These are phyloP conservation scores for Suillus alpinus DNA, from an alignment of 768 basidiomycete species.

Conservation along the genomic window DNA sequence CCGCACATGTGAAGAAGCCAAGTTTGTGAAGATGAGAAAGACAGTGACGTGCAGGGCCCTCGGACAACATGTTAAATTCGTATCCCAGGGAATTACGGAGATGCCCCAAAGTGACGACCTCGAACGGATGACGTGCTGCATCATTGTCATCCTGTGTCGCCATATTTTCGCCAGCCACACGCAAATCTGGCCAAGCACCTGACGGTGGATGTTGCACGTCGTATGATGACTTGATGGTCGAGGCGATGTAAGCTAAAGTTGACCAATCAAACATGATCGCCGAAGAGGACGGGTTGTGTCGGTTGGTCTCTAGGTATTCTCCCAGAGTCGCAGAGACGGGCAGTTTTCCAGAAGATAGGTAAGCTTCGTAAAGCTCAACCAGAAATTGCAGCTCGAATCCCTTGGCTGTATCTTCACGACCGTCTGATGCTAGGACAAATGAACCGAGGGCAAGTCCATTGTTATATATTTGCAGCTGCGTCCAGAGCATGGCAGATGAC, in stretches of 20 bases:
- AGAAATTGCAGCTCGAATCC: constrained; percentile 61
- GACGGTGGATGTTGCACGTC: constrained; percentile 5
- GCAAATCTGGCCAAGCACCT: constrained; percentile 39
- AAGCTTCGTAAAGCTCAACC: constrained; percentile 48
- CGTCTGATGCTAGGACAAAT: constrained; percentile 45
- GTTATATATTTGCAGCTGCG: constrained; percentile 62
- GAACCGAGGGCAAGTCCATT: constrained; percentile 68
- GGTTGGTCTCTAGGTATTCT: constrained; percentile 55
- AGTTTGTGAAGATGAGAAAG: constrained; percentile 60
- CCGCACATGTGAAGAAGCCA: constrained; percentile 56
- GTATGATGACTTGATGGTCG: constrained; percentile 46
- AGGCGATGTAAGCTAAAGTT: constrained; percentile 57
- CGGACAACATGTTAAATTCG: constrained; percentile 56
- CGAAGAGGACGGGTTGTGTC: constrained; percentile 36
- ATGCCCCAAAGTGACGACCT: constrained; percentile 56
- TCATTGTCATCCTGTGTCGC: constrained; percentile 25
- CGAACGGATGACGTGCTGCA: constrained; percentile 45
- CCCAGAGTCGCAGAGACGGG: constrained; percentile 43
- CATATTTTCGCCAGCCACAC: constrained; percentile 34
- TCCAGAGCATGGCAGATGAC: constrained; percentile 57
- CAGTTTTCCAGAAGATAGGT: constrained; percentile 42
- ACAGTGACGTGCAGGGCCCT: constrained; percentile 48
- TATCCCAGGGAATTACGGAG: constrained; percentile 58
- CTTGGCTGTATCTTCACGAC: constrained; percentile 36
- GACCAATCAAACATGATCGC: constrained; percentile 68